Evolutionary conservation across 2,329 filamentous ascomycete species (phyloP), one percentile per base, ranked within the genome.

Genomic region (Penicillium hordei): DNA sequence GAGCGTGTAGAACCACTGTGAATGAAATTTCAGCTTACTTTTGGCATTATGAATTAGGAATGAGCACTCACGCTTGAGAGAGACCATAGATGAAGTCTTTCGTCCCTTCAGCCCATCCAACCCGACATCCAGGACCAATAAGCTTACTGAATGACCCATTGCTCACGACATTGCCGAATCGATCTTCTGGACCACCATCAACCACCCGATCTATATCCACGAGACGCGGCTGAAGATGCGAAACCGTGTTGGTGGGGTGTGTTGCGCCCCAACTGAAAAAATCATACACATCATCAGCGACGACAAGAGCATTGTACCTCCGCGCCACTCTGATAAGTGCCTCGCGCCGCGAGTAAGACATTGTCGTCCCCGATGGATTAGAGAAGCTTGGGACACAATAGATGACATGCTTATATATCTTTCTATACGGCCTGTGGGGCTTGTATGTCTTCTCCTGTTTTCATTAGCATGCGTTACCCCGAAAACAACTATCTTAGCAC

Each of bases 121-220:
- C 91, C 6, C 93, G 82, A 55, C 90, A 76, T 0, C 93, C 93
- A 0, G 93, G 91, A 0, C 85, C 90, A 19, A 86, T 82, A 33
- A 97, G 86, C 72, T 97, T 97, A 69, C 86, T 90, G 73, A 97
- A 96, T 3, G 86, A 90, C 27, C 89, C 91, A 71, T 96, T 96
- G 67, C 88, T 91, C 34, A 91, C 79, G 5, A 86, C 83, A 72
- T 96, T 87, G 5, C 92, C 91, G 67, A 93, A 95, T 10, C 76
- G 76, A 70, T 83, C 79, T 3, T 76, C 77, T 65, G 70, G 82
- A 45, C 81, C 80, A 1, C 81, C 83, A 23, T 86, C 85, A 15
- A 91, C 76, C 13, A 81, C 77, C 5, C 83, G 77, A 71, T 95
- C 91, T 52, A 95, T 78, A 70, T 95, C 91, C 17, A 89, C 85